These are phyloP conservation scores for Escallonia herrerae DNA, from an alignment of 129 eudicot genomes.

Conservation along the genomic window DNA sequence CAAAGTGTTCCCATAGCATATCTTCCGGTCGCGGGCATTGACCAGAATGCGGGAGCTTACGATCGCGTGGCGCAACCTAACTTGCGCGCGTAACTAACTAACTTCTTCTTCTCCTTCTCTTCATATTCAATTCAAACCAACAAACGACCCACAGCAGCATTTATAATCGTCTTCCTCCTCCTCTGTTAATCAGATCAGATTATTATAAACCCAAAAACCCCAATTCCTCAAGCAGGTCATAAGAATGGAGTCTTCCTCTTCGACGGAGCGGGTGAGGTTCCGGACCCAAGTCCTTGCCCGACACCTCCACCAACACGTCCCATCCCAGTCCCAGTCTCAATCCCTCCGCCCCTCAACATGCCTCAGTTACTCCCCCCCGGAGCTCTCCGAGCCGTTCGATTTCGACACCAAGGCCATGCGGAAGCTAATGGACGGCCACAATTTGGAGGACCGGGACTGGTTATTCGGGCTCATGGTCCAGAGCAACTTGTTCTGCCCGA, in stretches of 20 bases:
- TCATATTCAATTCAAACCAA: too few relatives aligned
- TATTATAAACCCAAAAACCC: too few relatives aligned
- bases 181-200: too few relatives aligned
- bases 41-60: too few relatives aligned
- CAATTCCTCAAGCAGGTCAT: too few relatives aligned
- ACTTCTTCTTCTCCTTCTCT: too few relatives aligned
- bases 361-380: conserved; percentile 65
- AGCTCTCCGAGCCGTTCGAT: conserved; percentile 25
- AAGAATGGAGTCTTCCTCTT: neutral
- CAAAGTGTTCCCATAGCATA: too few relatives aligned
- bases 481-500: conserved; percentile 45
- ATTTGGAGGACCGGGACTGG: conserved; percentile 54
- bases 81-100: too few relatives aligned
- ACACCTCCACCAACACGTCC: conserved; percentile 30
- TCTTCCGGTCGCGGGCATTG: too few relatives aligned
- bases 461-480: conserved; percentile 39
- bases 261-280: conserved; percentile 42
- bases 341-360: conserved; percentile 35
- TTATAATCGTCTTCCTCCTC: too few relatives aligned
- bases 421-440: conserved; percentile 45
- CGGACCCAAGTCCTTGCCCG: conserved; percentile 45
- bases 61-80: too few relatives aligned
- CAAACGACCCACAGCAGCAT: too few relatives aligned
- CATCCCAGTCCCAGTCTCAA: conserved; percentile 9
- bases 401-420: conserved; percentile 49